These are phyloP conservation scores for Quercus agrifolia DNA, from an alignment of 306 rosid species.

Conservation along the genomic window DNA sequence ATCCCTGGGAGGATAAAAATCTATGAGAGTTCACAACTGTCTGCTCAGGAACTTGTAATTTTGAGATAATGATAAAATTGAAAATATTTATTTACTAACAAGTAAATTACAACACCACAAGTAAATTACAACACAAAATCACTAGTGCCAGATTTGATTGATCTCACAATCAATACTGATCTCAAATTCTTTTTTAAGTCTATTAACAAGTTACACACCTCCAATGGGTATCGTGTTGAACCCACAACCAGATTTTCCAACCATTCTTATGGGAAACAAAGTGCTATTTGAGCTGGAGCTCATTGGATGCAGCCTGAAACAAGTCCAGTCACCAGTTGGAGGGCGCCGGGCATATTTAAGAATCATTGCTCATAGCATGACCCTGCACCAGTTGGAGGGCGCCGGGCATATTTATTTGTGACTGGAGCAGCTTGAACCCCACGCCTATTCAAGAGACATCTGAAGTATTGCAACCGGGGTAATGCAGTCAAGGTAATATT, in stretches of 20 bases:
- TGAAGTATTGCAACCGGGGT: constrained; percentile 68
- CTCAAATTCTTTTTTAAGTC: too few species aligned
- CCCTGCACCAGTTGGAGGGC: constrained; percentile 71
- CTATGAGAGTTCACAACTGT: not conserved
- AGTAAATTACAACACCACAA: not conserved
- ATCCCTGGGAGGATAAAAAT: not conserved
- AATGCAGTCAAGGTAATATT: constrained; percentile 42
- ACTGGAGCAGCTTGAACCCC: constrained; percentile 91
- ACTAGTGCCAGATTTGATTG: not conserved
- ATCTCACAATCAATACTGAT: not conserved
- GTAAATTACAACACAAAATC: not conserved
- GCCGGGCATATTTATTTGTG: constrained; percentile 58
- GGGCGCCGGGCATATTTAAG: not conserved
- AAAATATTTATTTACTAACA: not conserved
- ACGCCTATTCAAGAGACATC: constrained; percentile 78
- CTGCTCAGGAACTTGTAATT: not conserved
- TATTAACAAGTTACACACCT: too few species aligned
- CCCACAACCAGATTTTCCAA: too few species aligned
- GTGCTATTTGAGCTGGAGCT: too few species aligned
- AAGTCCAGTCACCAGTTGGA: not conserved
- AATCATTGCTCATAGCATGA: constrained; percentile 78
- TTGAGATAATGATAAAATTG: not conserved
- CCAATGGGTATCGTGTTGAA: too few species aligned
- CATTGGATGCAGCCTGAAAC: not conserved
- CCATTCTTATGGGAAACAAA: too few species aligned